A percentile compares a stretch with the other conserved stretches of the same genome.
Conservation (phyloP, 2,329 filamentous ascomycete genomes). For the Neurospora sp. region DNA sequence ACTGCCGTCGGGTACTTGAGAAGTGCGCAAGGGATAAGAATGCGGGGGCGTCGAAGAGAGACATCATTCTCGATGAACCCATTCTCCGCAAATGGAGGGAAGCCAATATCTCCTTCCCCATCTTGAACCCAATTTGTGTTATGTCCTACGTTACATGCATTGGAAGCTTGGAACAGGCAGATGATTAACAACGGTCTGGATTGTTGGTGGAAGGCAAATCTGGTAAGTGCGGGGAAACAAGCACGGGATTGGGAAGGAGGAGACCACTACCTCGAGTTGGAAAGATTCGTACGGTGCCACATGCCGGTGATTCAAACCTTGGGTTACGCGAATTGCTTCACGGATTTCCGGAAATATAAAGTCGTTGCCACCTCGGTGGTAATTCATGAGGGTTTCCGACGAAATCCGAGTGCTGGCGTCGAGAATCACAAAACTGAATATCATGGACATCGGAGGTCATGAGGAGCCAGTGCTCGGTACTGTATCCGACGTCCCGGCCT, state of each 20-base stretch:
- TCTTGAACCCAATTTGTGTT: not conserved
- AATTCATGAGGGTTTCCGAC: not conserved
- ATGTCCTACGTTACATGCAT: not conserved
- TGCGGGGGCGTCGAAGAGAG: not conserved
- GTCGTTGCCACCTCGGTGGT: not conserved
- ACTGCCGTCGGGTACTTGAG: not conserved
- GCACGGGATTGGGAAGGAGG: not conserved
- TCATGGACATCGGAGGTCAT: not conserved
- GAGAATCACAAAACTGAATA: not conserved
- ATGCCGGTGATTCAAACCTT: not conserved
- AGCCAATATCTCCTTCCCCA: not conserved
- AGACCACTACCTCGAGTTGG: not conserved
- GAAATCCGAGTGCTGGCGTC: not conserved
- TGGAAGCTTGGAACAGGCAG: not conserved
- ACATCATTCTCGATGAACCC: not conserved
- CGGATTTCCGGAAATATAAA: not conserved
- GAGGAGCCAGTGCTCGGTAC: not conserved
- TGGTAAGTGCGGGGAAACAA: not conserved
- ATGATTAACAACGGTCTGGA: not conserved
- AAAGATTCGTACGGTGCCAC: not conserved
- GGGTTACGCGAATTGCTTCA: not conserved
- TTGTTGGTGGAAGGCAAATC: not conserved
- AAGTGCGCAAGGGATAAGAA: not conserved
- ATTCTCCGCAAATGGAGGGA: not conserved
- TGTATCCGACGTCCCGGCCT: not conserved